phyloP scores from a whole-genome alignment of 2,329 filamentous ascomycete genomes.

The Dissoconium aciculare region DNA sequence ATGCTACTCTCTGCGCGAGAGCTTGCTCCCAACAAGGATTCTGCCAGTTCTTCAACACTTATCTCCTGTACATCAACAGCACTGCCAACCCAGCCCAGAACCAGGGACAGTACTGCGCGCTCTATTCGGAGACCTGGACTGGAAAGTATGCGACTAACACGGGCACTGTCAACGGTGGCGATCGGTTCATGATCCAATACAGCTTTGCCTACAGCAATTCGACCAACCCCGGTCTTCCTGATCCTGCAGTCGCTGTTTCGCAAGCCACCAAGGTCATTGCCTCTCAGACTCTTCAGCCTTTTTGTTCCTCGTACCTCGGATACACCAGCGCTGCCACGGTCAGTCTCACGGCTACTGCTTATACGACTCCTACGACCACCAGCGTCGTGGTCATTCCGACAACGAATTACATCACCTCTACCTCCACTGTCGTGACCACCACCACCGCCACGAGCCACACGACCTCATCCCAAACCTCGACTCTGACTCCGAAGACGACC shows the following conservation, averaged over 20 bases:
- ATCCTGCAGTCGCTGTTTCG: constrained; percentile 7
- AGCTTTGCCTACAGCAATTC: constrained; percentile 9
- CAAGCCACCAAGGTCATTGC: constrained; percentile 10
- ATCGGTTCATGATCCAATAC: constrained; percentile 10
- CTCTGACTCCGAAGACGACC: too few relatives aligned
- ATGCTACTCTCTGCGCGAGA: constrained; percentile 14
- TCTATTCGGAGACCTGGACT: constrained; percentile 11
- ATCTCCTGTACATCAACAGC: constrained; percentile 9
- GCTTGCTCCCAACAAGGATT: constrained; percentile 14
- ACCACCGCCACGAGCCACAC: constrained; percentile 2
- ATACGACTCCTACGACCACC: background rate
- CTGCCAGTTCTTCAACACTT: constrained; percentile 13
- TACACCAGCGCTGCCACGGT: constrained; percentile 6
- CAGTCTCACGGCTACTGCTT: constrained; percentile 4
- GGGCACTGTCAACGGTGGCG: constrained; percentile 8
- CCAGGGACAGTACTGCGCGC: constrained; percentile 11
- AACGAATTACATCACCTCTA: background rate
- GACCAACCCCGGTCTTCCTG: constrained; percentile 5
- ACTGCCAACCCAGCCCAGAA: constrained; percentile 4
- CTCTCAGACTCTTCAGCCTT: constrained; percentile 9
- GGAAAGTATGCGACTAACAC: constrained; percentile 12
- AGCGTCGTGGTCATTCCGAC: constrained; percentile 4
- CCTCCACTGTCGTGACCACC: constrained; percentile 4
- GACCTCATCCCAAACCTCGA: background rate
- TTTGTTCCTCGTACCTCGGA: constrained; percentile 8